Percentiles rank a stretch among this genome's conserved stretches.
Conservation (phyloP, 78 protist species). For the Anaeramoeba flamelloides region DNA sequence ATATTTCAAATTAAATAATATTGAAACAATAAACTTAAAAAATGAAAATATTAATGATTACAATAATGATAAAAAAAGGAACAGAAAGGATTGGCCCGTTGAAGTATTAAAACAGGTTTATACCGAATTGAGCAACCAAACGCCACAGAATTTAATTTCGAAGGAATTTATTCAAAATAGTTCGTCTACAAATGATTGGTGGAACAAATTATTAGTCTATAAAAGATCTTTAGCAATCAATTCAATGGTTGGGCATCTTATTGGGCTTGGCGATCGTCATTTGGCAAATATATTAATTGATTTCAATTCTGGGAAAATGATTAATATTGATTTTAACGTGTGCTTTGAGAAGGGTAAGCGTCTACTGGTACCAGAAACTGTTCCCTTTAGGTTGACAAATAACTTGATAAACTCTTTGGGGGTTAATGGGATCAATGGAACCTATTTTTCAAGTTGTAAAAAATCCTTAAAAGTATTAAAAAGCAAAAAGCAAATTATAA, state of each 20-base stretch:
- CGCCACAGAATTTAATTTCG: background rate
- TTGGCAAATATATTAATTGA: background rate
- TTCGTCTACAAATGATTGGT: background rate
- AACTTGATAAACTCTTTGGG: background rate
- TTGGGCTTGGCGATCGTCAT: background rate
- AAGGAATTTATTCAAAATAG: background rate
- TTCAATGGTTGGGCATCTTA: background rate
- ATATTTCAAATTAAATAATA: too few species aligned
- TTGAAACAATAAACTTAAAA: too few species aligned
- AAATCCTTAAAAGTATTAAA: background rate
- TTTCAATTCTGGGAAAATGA: background rate
- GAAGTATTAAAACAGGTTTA: background rate
- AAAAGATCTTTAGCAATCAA: background rate
- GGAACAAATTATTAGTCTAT: background rate
- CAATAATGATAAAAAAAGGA: too few species aligned
- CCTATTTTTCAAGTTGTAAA: background rate
- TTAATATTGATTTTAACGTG: background rate
- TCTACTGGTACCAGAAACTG: background rate
- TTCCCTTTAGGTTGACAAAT: background rate
- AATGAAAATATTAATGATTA: too few species aligned
- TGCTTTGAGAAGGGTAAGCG: background rate
- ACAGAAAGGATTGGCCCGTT: background rate
- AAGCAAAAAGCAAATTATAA: background rate
- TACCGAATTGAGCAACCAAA: background rate
- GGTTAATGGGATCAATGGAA: background rate